Evolutionary conservation across 306 rosid species (phyloP).

Genomic region (Canavalia ensiformis): DNA sequence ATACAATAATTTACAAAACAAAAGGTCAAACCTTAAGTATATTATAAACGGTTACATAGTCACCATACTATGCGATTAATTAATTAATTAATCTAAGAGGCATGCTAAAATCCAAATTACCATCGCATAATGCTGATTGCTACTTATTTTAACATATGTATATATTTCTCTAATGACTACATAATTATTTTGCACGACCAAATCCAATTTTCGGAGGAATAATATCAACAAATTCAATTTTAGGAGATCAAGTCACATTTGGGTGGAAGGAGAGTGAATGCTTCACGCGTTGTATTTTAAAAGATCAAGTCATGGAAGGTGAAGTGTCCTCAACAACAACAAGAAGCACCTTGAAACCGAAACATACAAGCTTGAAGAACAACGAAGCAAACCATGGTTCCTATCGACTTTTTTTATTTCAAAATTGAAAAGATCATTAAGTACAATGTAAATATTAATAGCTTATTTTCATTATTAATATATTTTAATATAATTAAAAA

Average conservation of each 20-base stretch:
- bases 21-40: too few species aligned
- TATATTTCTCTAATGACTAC: neutral
- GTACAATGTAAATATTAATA: too few species aligned
- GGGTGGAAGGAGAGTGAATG: constrained; percentile 96
- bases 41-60: too few species aligned
- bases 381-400: constrained; percentile 66
- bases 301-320: constrained; percentile 45
- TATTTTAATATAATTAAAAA: too few species aligned
- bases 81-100: neutral
- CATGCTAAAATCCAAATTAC: neutral
- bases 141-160: neutral
- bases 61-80: neutral
- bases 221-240: constrained; percentile 66
- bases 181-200: constrained; percentile 56
- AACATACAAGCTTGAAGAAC: constrained; percentile 63
- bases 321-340: constrained; percentile 60
- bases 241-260: constrained; percentile 58
- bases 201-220: constrained; percentile 81
- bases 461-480: too few species aligned
- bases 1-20: neutral
- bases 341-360: constrained; percentile 71
- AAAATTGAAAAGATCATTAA: too few species aligned
- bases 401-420: constrained; percentile 52
- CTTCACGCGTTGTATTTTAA: constrained; percentile 70
- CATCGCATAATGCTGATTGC: neutral